Percentiles rank a stretch among this genome's conserved stretches.
phyloP scores from a whole-genome alignment of 2,329 filamentous ascomycete genomes.

The Talaromyces marneffei region DNA sequence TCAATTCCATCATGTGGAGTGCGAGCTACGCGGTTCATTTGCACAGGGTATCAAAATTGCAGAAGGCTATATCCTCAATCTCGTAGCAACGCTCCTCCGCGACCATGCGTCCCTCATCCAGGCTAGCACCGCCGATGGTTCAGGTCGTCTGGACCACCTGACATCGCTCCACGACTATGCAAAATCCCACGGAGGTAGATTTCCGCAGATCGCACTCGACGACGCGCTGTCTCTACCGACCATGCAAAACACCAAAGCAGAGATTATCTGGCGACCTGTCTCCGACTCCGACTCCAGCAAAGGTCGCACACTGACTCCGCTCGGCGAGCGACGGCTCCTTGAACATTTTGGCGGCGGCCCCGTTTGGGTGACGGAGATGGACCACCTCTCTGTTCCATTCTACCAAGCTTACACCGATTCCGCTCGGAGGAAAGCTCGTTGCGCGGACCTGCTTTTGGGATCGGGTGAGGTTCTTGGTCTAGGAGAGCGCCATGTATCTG shows the following conservation, averaged over 20 bases:
- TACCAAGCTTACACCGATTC: background rate
- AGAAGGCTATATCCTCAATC: background rate
- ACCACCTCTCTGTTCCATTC: background rate
- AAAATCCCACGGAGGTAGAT: background rate
- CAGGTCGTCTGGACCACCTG: background rate
- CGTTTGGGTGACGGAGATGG: background rate
- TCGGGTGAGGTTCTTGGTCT: background rate
- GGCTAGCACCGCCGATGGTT: background rate
- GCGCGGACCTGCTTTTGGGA: background rate
- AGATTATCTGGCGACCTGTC: background rate
- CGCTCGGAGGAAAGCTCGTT: background rate
- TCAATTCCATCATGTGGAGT: conserved; percentile 3
- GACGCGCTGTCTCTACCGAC: background rate
- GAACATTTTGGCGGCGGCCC: background rate
- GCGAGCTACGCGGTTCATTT: background rate
- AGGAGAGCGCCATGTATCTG: background rate
- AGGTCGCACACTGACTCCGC: background rate
- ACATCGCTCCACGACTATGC: background rate
- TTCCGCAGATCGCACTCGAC: background rate
- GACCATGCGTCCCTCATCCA: background rate
- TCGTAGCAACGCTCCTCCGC: background rate
- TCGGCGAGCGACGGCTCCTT: background rate
- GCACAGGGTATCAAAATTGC: background rate
- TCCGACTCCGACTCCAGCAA: background rate
- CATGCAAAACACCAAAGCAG: background rate